phyloP scores from a whole-genome alignment of 805 yeast species.

The Yarrowia porcina region DNA sequence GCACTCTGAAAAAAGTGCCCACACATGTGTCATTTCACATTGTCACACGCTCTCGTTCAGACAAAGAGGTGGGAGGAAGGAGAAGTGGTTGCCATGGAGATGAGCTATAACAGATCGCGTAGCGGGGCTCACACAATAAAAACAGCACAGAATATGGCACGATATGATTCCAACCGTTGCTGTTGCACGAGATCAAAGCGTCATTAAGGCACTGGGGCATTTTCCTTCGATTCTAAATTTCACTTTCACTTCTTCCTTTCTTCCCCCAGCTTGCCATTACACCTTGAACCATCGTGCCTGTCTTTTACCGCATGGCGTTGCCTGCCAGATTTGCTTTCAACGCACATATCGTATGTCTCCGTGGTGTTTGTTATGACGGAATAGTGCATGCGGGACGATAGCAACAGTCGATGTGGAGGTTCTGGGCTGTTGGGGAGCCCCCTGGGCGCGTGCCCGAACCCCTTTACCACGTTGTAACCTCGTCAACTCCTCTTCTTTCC shows the following conservation, averaged over 20 bases:
- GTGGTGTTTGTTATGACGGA: constrained; percentile 2
- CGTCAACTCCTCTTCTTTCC: background rate
- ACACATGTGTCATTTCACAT: background rate
- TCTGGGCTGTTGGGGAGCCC: background rate
- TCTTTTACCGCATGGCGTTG: background rate
- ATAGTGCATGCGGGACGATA: background rate
- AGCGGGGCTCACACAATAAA: background rate
- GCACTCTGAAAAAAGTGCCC: background rate
- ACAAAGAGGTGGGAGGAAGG: background rate
- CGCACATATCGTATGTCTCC: constrained; percentile 1
- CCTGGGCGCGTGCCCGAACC: background rate
- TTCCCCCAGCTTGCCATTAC: too few species aligned
- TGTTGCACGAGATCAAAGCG: background rate
- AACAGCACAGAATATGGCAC: too few species aligned
- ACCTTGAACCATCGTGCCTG: background rate
- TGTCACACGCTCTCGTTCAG: background rate
- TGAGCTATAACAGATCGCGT: background rate
- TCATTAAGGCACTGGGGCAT: background rate
- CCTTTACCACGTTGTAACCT: background rate
- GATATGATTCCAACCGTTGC: too few species aligned
- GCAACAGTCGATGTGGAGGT: background rate
- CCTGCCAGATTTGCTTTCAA: constrained; percentile 16
- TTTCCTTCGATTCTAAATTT: background rate
- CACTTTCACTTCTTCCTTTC: background rate
- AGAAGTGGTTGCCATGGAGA: background rate